These are phyloP conservation scores for Globisporangium takayamanum DNA, from an alignment of 352 stramenopile genomes.

Conservation along the genomic window DNA sequence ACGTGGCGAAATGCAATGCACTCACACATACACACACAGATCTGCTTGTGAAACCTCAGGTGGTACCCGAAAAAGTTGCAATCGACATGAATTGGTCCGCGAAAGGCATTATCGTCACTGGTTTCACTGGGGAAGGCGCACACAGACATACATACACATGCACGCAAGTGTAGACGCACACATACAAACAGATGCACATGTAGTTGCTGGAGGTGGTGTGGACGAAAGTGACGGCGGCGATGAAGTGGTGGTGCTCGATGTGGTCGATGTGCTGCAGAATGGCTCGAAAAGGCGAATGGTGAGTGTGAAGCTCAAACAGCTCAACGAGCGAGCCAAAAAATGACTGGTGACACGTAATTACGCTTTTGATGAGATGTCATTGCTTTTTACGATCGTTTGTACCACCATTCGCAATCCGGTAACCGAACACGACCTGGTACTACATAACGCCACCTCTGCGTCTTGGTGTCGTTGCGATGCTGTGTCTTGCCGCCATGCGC, in stretches of 20 bases:
- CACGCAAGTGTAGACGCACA: not conserved
- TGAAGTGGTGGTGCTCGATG: no score
- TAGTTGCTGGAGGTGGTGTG: not conserved
- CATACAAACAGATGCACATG: not conserved
- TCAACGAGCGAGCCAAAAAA: not conserved
- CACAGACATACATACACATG: slow-evolving; percentile 1
- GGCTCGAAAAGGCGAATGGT: no score
- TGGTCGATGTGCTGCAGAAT: no score
- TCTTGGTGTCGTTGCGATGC: no score
- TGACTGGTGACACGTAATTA: not conserved
- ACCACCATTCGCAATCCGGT: not conserved
- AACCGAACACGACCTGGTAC: no score
- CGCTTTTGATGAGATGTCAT: not conserved
- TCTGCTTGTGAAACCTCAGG: slow-evolving; percentile 54
- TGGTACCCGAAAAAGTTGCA: slow-evolving; percentile 89
- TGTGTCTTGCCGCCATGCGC: no score
- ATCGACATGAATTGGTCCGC: slow-evolving; percentile 89
- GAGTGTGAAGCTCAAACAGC: no score
- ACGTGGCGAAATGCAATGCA: no score
- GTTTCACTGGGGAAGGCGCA: slow-evolving; percentile 20
- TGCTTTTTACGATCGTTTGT: not conserved
- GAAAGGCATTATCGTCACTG: slow-evolving; percentile 68
- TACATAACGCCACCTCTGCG: no score
- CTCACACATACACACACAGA: slow-evolving; percentile 4
- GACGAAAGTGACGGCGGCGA: no score